Conservation (phyloP, 306 rosid genomes). For the Astragalus glycyphyllos region DNA sequence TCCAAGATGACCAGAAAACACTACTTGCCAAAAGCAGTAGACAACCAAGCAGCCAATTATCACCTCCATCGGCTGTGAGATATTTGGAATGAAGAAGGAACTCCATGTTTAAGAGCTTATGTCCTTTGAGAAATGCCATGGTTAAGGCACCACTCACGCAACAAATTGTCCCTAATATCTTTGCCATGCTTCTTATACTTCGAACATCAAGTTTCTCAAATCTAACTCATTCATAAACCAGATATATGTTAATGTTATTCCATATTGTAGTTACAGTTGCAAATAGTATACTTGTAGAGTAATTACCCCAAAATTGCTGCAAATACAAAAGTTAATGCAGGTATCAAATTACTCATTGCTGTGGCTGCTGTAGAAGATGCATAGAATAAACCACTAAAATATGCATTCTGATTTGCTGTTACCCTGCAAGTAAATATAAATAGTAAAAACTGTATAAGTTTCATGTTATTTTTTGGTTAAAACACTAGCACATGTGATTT, state of each 20-base stretch:
- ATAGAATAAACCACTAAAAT: slow-evolving; percentile 67
- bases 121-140: slow-evolving; percentile 75
- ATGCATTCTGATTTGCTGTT: slow-evolving; percentile 71
- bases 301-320: slow-evolving; percentile 65
- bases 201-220: slow-evolving; percentile 56
- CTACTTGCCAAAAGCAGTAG: slow-evolving; percentile 55
- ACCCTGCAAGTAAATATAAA: slow-evolving; percentile 46
- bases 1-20: slow-evolving; percentile 64
- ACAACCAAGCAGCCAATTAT: slow-evolving; percentile 59
- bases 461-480: not conserved
- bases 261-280: no score
- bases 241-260: slow-evolving; percentile 1
- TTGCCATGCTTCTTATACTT: slow-evolving; percentile 63
- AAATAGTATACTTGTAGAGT: no score
- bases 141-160: slow-evolving; percentile 75
- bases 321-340: slow-evolving; percentile 67
- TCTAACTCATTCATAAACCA: slow-evolving; percentile 40
- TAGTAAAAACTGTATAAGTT: not conserved
- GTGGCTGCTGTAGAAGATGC: slow-evolving; percentile 68
- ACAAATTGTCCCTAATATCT: slow-evolving; percentile 62
- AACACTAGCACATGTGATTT: not conserved
- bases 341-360: slow-evolving; percentile 71
- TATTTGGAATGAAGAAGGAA: slow-evolving; percentile 41
- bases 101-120: slow-evolving; percentile 55
- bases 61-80: slow-evolving; percentile 39